phyloP scores from a whole-genome alignment of 2,329 filamentous ascomycete species.

The Chrysoporthe cubensis region DNA sequence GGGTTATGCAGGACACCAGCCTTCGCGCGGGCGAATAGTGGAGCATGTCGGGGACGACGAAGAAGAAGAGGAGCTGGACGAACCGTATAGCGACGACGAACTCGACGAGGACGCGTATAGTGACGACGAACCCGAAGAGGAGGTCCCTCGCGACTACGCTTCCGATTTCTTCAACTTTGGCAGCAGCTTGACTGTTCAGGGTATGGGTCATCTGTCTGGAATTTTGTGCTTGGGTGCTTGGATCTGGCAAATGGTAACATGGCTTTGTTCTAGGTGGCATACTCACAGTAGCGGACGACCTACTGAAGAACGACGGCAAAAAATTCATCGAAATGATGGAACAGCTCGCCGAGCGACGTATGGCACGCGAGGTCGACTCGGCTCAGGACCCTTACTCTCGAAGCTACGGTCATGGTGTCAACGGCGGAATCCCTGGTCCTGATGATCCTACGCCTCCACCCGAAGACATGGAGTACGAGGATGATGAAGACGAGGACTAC shows the following conservation, averaged over 20 bases:
- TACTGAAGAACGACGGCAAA: slow-evolving; percentile 98
- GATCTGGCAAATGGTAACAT: slow-evolving; percentile 36
- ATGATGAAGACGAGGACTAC: slow-evolving; percentile 61
- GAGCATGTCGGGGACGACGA: slow-evolving; percentile 65
- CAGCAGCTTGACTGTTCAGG: slow-evolving; percentile 93
- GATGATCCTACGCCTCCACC: slow-evolving; percentile 75
- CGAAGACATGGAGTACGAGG: slow-evolving; percentile 59
- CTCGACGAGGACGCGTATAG: slow-evolving; percentile 69
- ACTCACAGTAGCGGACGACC: slow-evolving; percentile 95
- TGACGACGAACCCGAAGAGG: slow-evolving; percentile 61
- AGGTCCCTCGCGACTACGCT: slow-evolving; percentile 64
- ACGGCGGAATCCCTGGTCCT: slow-evolving; percentile 65
- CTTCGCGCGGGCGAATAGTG: slow-evolving; percentile 75
- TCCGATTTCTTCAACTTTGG: slow-evolving; percentile 97
- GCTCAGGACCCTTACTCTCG: slow-evolving; percentile 60
- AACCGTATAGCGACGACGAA: slow-evolving; percentile 63
- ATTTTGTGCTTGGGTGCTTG: slow-evolving; percentile 19
- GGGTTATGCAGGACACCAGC: slow-evolving; percentile 66
- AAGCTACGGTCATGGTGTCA: slow-evolving; percentile 44
- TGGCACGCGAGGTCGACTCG: slow-evolving; percentile 89
- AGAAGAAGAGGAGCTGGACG: slow-evolving; percentile 59
- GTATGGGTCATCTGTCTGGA: slow-evolving; percentile 49
- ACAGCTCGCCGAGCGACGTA: slow-evolving; percentile 92
- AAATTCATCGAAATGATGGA: slow-evolving; percentile 99
- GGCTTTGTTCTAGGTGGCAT: slow-evolving; percentile 76